Evolutionary conservation across 495 filamentous ascomycete genomes (phyloP).

Genomic region (Penicillium paxilli): DNA sequence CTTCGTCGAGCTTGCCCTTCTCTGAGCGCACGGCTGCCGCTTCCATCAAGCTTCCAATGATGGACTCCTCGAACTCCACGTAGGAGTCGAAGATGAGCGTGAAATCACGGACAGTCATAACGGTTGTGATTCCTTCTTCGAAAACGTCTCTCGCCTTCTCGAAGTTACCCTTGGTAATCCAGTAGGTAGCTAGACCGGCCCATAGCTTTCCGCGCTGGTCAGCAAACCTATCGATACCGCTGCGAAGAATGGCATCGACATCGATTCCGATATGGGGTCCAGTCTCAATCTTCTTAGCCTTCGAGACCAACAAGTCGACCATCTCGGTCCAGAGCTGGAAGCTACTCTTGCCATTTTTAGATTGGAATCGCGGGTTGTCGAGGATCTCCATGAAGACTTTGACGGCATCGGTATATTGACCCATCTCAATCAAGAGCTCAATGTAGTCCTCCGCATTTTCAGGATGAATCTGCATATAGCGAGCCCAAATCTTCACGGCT

Average conservation of each 20-base stretch:
- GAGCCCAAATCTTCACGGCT: conserved; percentile 87
- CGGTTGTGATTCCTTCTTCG: conserved; percentile 95
- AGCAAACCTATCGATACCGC: conserved; percentile 87
- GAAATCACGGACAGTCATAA: conserved; percentile 99
- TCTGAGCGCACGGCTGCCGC: conserved; percentile 77
- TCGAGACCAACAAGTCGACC: conserved; percentile 93
- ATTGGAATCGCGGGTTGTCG: conserved; percentile 88
- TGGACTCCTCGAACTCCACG: conserved; percentile 93
- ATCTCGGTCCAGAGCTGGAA: conserved; percentile 98
- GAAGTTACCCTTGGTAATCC: conserved; percentile 90
- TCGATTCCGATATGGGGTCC: conserved; percentile 78
- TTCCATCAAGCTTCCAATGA: conserved; percentile 90
- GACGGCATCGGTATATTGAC: conserved; percentile 87
- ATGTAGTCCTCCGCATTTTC: conserved; percentile 97
- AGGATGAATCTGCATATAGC: conserved; percentile 98
- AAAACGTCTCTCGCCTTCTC: conserved; percentile 91
- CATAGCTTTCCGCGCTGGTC: conserved; percentile 97
- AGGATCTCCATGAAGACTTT: conserved; percentile 92
- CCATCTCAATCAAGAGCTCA: conserved; percentile 77
- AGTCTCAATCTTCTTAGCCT: conserved; percentile 82
- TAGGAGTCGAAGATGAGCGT: conserved; percentile 96
- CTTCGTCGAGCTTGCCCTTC: conserved; percentile 77
- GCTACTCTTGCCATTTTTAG: conserved; percentile 89
- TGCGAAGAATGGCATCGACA: conserved; percentile 90
- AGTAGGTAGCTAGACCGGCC: conserved; percentile 94